Evolutionary conservation across 2,329 filamentous ascomycete genomes (phyloP).

Genomic region (Cladosporium sphaerospermum): DNA sequence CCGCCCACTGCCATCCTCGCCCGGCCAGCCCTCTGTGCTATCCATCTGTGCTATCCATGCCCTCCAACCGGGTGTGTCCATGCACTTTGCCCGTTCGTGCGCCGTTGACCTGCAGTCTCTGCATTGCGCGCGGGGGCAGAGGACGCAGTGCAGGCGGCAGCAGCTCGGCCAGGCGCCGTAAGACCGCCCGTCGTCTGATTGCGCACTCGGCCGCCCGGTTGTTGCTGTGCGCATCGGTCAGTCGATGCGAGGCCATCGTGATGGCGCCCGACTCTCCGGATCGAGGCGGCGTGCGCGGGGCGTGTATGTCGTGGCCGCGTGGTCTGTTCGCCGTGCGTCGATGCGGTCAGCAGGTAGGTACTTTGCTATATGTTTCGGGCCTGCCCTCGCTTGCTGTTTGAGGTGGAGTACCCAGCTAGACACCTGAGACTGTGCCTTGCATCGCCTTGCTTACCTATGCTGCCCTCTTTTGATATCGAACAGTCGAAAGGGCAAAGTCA

Average conservation of each 20-base stretch:
- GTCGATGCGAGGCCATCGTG: conserved; percentile 9
- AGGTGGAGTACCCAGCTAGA: not conserved
- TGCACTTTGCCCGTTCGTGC: conserved; percentile 4
- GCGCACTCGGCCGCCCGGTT: not conserved
- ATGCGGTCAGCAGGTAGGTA: not conserved
- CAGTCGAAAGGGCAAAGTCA: no score
- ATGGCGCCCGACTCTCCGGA: not conserved
- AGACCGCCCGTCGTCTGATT: no score
- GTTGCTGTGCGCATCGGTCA: not conserved
- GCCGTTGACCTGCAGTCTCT: not conserved
- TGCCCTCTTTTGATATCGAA: no score
- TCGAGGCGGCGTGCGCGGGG: not conserved
- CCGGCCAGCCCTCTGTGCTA: not conserved
- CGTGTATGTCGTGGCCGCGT: conserved; percentile 2
- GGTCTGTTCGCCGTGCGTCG: not conserved
- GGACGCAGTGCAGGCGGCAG: no score
- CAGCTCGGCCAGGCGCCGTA: no score
- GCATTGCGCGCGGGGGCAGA: no score
- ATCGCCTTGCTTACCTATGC: not conserved
- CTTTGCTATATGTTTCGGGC: not conserved
- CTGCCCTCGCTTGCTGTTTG: not conserved
- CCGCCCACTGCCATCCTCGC: not conserved
- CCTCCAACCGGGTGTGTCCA: conserved; percentile 10
- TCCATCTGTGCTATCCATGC: conserved; percentile 6
- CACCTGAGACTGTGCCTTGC: not conserved